Conservation (phyloP, 2,329 filamentous ascomycete genomes). For the Microascus cirrosus region DNA sequence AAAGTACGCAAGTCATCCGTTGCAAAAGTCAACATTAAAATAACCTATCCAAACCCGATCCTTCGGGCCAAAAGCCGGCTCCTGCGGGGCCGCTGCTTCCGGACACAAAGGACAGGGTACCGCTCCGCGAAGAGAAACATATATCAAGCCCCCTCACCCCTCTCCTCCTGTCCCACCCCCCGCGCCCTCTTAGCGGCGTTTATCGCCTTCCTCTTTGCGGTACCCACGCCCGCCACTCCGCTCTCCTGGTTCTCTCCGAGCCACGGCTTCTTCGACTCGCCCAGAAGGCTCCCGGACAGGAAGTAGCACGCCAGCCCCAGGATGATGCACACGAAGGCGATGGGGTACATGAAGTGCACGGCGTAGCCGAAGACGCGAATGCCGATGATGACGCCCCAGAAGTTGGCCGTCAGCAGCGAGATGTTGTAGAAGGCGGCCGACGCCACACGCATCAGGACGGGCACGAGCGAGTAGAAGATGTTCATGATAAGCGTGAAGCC, state of each 20-base stretch:
- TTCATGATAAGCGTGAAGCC: constrained; percentile 78
- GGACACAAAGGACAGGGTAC: background rate
- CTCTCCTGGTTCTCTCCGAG: constrained; percentile 75
- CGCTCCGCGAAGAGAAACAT: background rate
- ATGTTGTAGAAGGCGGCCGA: constrained; percentile 96
- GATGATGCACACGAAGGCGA: constrained; percentile 90
- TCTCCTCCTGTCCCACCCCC: background rate
- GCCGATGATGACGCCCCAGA: constrained; percentile 94
- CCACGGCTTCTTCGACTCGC: constrained; percentile 92
- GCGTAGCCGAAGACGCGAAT: constrained; percentile 70
- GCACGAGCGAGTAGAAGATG: constrained; percentile 81
- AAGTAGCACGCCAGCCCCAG: constrained; percentile 82
- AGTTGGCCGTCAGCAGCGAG: constrained; percentile 83
- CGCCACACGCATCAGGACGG: constrained; percentile 79
- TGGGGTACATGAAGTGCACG: constrained; percentile 87
- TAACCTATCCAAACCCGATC: background rate
- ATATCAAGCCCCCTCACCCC: background rate
- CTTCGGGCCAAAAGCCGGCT: background rate
- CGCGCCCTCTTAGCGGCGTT: constrained; percentile 30
- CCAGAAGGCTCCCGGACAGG: constrained; percentile 67
- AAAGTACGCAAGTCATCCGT: too few species aligned
- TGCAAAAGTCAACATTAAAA: background rate
- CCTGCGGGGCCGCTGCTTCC: background rate
- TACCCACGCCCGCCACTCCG: constrained; percentile 71
- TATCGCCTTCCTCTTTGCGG: constrained; percentile 67